Evolutionary conservation across 805 yeast genomes (phyloP).

Genomic region (Sugiyamaella chiloensis): DNA sequence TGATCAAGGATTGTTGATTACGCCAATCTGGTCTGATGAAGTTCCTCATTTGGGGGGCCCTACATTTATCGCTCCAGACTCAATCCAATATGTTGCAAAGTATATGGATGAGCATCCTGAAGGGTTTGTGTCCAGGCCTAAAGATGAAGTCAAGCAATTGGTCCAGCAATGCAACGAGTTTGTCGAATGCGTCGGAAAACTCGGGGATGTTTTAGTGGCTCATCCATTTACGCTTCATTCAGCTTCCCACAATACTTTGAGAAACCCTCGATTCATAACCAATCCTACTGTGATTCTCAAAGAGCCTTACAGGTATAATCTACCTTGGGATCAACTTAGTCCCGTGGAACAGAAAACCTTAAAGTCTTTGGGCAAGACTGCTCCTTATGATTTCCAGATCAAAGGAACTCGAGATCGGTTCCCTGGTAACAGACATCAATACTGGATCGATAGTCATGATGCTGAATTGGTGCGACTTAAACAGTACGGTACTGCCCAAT

Average conservation of each 20-base stretch:
- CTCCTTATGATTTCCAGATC: conserved; percentile 10
- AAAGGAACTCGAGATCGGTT: conserved; percentile 6
- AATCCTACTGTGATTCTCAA: conserved; percentile 12
- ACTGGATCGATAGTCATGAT: conserved; percentile 7
- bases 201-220: conserved; percentile 11
- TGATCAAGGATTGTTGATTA: conserved; percentile 12
- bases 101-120: conserved; percentile 13
- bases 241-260: conserved; percentile 13
- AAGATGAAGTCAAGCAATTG: neutral
- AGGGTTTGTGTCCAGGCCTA: conserved; percentile 10
- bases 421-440: conserved; percentile 9
- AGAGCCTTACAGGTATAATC: conserved; percentile 10
- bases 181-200: conserved; percentile 12
- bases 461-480: conserved; percentile 6
- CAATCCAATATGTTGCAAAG: conserved; percentile 14
- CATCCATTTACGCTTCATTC: conserved; percentile 16
- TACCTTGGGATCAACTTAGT: conserved; percentile 6
- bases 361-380: conserved; percentile 5
- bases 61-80: conserved; percentile 15
- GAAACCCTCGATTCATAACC: conserved; percentile 14
- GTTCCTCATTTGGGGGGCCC: conserved; percentile 11
- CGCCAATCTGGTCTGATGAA: conserved; percentile 15
- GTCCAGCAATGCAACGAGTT: conserved; percentile 9
- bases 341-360: conserved; percentile 13
- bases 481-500: conserved; percentile 8